phyloP scores from a whole-genome alignment of 441 rosid species.

The Euphorbia schlechtendalii region DNA sequence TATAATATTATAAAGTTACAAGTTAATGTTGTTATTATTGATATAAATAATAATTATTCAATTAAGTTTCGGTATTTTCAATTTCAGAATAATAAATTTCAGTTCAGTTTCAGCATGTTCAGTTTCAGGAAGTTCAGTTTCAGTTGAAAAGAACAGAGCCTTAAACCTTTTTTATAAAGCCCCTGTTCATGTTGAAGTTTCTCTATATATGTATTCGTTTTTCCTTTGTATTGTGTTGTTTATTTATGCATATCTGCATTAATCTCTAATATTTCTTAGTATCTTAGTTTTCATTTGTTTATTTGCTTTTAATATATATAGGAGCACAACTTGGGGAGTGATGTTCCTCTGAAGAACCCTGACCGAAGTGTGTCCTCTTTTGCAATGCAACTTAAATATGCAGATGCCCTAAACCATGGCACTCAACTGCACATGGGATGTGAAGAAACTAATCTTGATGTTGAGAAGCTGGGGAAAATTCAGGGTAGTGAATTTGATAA shows the following conservation, averaged over 20 bases:
- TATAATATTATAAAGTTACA: too few relatives aligned
- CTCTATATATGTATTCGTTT: too few relatives aligned
- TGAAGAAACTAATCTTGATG: constrained; percentile 13
- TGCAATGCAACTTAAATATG: constrained; percentile 59
- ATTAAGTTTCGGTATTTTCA: too few relatives aligned
- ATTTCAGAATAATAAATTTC: too few relatives aligned
- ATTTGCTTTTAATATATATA: constrained; percentile 18
- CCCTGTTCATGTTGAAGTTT: too few relatives aligned
- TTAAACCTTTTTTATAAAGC: too few relatives aligned
- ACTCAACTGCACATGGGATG: constrained; percentile 1
- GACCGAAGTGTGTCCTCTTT: constrained; percentile 74
- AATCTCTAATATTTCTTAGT: not conserved
- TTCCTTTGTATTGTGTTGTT: too few relatives aligned
- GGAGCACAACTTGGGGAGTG: constrained; percentile 82
- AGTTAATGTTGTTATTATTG: too few relatives aligned
- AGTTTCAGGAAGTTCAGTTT: too few relatives aligned
- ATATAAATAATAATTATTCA: too few relatives aligned
- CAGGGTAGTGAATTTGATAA: constrained; percentile 34
- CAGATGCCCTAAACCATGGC: constrained; percentile 20
- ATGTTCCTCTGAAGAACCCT: constrained; percentile 76
- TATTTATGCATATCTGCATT: not conserved
- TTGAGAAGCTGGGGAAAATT: constrained; percentile 11
- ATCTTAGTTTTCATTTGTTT: not conserved
- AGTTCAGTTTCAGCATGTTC: too few relatives aligned
- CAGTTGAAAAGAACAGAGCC: too few relatives aligned